Percentiles rank a stretch among this genome's conserved stretches.
Conservation (phyloP, 2,329 filamentous ascomycete species). For the Fusarium veterinarium region DNA sequence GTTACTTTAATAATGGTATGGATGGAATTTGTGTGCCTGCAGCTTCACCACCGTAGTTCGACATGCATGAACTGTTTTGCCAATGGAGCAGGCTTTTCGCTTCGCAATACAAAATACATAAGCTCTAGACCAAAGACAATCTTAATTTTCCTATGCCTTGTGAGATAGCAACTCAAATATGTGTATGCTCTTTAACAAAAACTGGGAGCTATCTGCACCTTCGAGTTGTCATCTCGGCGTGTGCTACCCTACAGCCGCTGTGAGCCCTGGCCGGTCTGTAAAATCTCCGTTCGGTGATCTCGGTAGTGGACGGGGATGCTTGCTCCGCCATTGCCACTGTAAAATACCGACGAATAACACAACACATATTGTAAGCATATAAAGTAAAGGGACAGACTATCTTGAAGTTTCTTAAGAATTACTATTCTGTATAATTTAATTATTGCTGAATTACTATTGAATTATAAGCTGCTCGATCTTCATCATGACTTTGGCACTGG, state of each 20-base stretch:
- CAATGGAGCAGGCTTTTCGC: background rate
- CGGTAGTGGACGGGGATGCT: background rate
- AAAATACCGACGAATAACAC: background rate
- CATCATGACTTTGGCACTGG: background rate
- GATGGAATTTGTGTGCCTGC: too few relatives aligned
- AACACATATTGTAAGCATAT: background rate
- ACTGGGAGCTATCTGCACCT: background rate
- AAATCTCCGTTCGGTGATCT: constrained; percentile 6
- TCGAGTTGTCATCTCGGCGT: too few relatives aligned
- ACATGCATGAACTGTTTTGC: too few relatives aligned
- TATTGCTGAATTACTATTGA: background rate
- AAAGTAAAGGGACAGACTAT: too few relatives aligned
- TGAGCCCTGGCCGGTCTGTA: background rate
- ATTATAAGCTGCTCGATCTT: background rate
- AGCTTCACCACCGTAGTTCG: too few relatives aligned
- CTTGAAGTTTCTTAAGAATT: accelerated
- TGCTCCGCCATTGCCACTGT: background rate
- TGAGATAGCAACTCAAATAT: background rate
- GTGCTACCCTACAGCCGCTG: background rate
- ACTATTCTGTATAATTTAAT: background rate
- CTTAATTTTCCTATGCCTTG: too few relatives aligned
- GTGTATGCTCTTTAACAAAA: background rate
- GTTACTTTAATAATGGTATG: too few relatives aligned
- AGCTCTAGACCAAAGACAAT: accelerated
- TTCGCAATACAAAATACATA: too few relatives aligned